These are phyloP conservation scores for Aphanomyces cochlioides DNA, from an alignment of 352 stramenopile species.

Conservation along the genomic window DNA sequence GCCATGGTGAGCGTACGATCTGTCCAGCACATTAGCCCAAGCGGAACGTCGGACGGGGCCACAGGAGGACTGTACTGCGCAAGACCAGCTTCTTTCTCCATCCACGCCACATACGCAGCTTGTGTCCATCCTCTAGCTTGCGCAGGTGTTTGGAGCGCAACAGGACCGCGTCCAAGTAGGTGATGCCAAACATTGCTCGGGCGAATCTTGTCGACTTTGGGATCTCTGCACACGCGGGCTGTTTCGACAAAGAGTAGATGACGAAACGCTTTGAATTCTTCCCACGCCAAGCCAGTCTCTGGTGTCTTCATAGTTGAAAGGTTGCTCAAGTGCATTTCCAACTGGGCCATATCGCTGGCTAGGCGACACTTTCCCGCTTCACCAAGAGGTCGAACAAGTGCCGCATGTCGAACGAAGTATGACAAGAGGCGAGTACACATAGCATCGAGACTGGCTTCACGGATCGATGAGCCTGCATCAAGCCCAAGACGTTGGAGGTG, in stretches of 20 bases:
- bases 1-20: conserved; percentile 44
- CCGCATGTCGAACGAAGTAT: conserved; percentile 71
- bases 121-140: conserved; percentile 69
- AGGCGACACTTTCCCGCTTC: conserved; percentile 74
- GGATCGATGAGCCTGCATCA: conserved; percentile 44
- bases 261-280: conserved; percentile 74
- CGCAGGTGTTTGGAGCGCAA: conserved; percentile 70
- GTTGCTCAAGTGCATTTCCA: conserved; percentile 52
- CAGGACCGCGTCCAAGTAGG: conserved; percentile 59
- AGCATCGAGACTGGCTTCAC: conserved; percentile 52
- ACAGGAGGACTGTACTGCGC: conserved; percentile 33
- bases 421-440: conserved; percentile 71
- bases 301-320: neutral
- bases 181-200: conserved; percentile 86
- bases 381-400: conserved; percentile 64
- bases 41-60: conserved; percentile 48
- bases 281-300: conserved; percentile 44
- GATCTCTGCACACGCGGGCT: conserved; percentile 55
- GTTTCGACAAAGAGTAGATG: conserved; percentile 82
- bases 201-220: conserved; percentile 72
- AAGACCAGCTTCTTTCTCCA: conserved; percentile 50
- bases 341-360: conserved; percentile 79
- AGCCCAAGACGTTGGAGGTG: conserved; percentile 55
- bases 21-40: conserved; percentile 67
- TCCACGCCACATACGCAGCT: conserved; percentile 76